Evolutionary conservation across 2,329 filamentous ascomycete genomes (phyloP).

Genomic region (Septoria linicola): DNA sequence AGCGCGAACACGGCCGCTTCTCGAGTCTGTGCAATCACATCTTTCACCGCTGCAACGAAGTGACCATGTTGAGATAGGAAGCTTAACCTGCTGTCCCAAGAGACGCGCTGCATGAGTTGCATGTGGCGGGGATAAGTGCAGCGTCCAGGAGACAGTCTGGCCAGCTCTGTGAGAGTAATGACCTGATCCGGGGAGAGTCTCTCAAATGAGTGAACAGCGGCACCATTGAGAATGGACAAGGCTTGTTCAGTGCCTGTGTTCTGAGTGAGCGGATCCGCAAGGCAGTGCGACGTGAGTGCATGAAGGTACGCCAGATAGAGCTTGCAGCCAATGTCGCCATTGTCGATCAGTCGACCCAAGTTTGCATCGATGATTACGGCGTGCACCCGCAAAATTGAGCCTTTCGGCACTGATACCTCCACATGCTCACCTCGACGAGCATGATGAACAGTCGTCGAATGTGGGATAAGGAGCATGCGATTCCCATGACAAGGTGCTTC

Average conservation of each 20-base stretch:
- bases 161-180: conserved; percentile 32
- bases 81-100: conserved; percentile 45
- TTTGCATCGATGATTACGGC: conserved; percentile 57
- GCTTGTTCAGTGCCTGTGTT: conserved; percentile 62
- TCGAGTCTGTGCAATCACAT: conserved; percentile 32
- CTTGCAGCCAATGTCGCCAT: conserved; percentile 43
- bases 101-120: conserved; percentile 46
- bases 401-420: conserved; percentile 35
- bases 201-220: conserved; percentile 27
- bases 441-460: conserved; percentile 30
- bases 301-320: conserved; percentile 53
- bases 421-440: conserved; percentile 48
- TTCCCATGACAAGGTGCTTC: conserved; percentile 37
- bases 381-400: conserved; percentile 51
- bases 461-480: conserved; percentile 54
- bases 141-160: conserved; percentile 38
- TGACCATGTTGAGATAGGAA: conserved; percentile 45
- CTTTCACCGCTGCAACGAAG: conserved; percentile 29
- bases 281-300: conserved; percentile 58
- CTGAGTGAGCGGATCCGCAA: conserved; percentile 59
- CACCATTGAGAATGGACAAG: conserved; percentile 26
- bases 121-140: conserved; percentile 47
- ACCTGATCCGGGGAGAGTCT: conserved; percentile 24
- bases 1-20: conserved; percentile 21
- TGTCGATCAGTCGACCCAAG: conserved; percentile 59